Evolutionary conservation across 768 basidiomycete species (phyloP), one percentile per base, ranked within the genome.

Genomic region (Lentinula lateritia): DNA sequence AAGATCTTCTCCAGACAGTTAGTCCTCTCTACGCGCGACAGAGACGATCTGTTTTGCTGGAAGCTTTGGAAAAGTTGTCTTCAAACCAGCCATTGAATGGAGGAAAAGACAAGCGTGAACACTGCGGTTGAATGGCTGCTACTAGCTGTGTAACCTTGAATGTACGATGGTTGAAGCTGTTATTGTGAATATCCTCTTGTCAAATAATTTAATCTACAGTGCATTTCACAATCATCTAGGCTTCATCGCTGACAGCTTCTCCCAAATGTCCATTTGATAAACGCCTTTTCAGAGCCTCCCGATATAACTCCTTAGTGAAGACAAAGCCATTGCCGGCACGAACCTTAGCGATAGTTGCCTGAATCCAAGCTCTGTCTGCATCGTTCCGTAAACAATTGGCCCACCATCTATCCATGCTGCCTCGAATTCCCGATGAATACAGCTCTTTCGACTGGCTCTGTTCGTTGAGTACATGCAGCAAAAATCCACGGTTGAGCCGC

Each of bases 391-490:
- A 73, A 68, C 89, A 91, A 66, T 88, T 88, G 18, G 84, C 83
- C 89, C 89, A 90, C 86, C 87, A 92, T 61, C 78, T 75, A 63
- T 89, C 89, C 88, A 90, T 90, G 69, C 89, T 90, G 64, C 73
- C 72, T 53, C 71, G 69, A 53, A 90, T 73, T 10, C 72, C 71
- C 9, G 67, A 65, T n/a, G 80, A 75, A 66, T 83, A 76, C 46
- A 92, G 76, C 66, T 80, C 73, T 35, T 75, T 73, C 20, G 75
- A 69, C 68, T 87, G 83, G 66, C 85, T 88, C 68, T 90, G 89
- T 68, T 90, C 86, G 65, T 76, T 81, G 32, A 91, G 77, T 62
- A 90, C 77, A 67, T 88, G 86, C 48, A 91, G 76, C 48, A 92
- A 67, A 65, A 90, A 89, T 0, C 85, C 87, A 13, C 83, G 79